Conservation (phyloP, 371 early-diverging fungal genomes). For the Dinochytrium kinnereticum region DNA sequence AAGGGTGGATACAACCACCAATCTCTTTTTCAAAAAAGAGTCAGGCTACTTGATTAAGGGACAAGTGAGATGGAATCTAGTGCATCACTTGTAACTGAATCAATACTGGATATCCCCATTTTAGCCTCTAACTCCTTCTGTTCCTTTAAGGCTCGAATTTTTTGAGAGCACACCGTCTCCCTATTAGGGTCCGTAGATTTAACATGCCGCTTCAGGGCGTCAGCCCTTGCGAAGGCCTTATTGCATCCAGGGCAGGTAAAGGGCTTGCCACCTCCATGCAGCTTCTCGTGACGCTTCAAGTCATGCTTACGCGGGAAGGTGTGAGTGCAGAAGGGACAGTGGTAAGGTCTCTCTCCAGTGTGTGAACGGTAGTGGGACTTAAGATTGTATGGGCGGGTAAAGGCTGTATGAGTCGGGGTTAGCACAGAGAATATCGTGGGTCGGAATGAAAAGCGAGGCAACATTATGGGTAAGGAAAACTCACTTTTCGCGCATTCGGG, state of each 20-base stretch:
- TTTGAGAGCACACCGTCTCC: slow-evolving; percentile 2
- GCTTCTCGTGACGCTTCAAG: slow-evolving; percentile 73
- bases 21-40: background rate
- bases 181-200: background rate
- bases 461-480: background rate
- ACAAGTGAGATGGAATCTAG: background rate
- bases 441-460: background rate
- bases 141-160: slow-evolving; percentile 1
- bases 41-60: background rate
- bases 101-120: background rate
- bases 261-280: slow-evolving; percentile 4
- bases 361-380: slow-evolving; percentile 53
- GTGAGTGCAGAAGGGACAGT: slow-evolving; percentile 57
- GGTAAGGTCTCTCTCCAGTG: slow-evolving; percentile 51
- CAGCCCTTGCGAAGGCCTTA: slow-evolving; percentile 3
- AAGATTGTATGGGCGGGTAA: slow-evolving; percentile 55
- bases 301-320: slow-evolving; percentile 78
- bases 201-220: slow-evolving; percentile 12
- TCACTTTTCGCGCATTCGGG: slow-evolving; percentile 9
- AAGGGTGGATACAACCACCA: background rate
- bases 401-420: slow-evolving; percentile 14
- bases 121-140: background rate
- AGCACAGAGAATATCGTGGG: background rate
- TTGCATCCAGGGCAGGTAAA: slow-evolving; percentile 10
- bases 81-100: background rate